Evolutionary conservation across 768 basidiomycete genomes (phyloP), one percentile per base, ranked within the genome.

Genomic region (Xerocomus spinulosus): DNA sequence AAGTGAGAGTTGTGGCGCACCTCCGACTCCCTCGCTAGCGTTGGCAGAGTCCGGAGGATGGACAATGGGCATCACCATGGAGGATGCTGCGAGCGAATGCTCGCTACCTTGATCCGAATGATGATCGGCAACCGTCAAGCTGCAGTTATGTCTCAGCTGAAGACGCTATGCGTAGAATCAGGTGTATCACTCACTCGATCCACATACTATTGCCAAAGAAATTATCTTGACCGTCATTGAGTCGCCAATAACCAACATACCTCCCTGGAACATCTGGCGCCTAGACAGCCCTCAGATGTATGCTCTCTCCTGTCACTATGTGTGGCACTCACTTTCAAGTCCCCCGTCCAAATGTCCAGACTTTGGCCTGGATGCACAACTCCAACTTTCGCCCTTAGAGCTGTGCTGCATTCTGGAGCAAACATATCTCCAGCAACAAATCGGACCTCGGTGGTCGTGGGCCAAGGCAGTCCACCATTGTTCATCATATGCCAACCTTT

Each of bases 401-500:
- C 57, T 3, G 60, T 59, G 23, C 53, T 63, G 1, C 49, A 51
- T 46, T 67, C 70, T 3, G 76, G 64, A 9, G 71, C 61, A 35
- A 90, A 70, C n/a, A 72, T 67, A 32, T 82, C 80, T 15, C 90
- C 90, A 9, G 81, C 85, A 37, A 85, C 79, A 56, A 82, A 91
- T 9, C 78, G 74, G 15, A 92, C 66, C 57, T 81, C 75, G 0
- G 89, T 89, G 12, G 70, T 67, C 23, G 76, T 73, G 1, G 86
- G 86, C 89, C 88, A 92, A 17, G 80, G 74, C 5, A 63, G 46
- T 13, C 56, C 59, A 14, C 88, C 83, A 54, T 76, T 76, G 57
- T 93, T 93, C 25, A 73, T 52, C 72, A 92, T 75, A 47, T 74
- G 72, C 90, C 90, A 93, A 18, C 80, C 81, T 67, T 92, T 92